Base-by-base conservation (phyloP, 208 protist genomes). In the Leishmania major region DNA sequence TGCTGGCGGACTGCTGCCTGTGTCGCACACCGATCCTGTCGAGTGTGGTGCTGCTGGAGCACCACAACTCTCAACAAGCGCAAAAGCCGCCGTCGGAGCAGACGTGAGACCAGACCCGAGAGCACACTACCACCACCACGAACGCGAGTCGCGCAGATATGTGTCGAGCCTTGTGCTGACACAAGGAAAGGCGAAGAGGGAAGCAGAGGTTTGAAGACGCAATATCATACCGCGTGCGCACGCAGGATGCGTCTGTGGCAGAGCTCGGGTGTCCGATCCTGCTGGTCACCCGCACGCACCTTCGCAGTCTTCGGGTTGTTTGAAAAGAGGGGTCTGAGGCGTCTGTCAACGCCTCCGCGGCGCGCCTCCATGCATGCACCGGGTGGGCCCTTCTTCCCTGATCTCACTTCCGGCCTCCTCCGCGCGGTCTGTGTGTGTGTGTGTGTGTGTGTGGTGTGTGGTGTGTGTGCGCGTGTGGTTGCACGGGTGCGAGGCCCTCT, bases 1-100 rank as follows among this genome's bases (percentile, higher is more conserved):
- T 51, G 77, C 53, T 93, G 62, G 45, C 75, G 22, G 78, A 88
- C 37, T 96, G 92, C 82, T 94, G 89, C 67, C 74, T 94, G n/a
- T 95, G 93, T 64, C 80, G 86, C 72, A 79, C 75, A 1, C 51
- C 69, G 8, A 91, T 96, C 80, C n/a, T 82, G 53, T 88, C 90
- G 35, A 91, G 84, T 40, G 84, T 96, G 15, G 67, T 75, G 62
- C 74, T 96, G 47, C 77, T 88, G 72, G 77, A 89, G n/a, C 57
- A 72, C 47, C 66, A 43, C 43, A 75, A 35, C 47, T 37, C 70
- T 49, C 53, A 40, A 75, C 6, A 25, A 60, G 47, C 62, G 57
- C 57, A 85, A 22, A 69, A 88, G 49, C 72, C 71, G 40, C 67
- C 22, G 25, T 37, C 43, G n/a, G 28, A 25, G 45, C 40, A 45